Conservation (phyloP, 306 rosid species). For the Begonia fuchsioides region DNA sequence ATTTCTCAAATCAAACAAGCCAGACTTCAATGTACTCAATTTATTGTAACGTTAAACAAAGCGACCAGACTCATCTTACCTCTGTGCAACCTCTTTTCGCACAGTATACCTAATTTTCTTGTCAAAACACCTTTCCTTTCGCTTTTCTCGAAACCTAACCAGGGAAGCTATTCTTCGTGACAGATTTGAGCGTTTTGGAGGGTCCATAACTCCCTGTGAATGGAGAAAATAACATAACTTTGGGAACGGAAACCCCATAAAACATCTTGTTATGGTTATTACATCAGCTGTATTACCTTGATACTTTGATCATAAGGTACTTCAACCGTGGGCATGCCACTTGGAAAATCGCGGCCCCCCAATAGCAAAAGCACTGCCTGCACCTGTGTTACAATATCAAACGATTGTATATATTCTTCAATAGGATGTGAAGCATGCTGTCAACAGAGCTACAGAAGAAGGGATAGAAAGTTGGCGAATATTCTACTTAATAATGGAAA, state of each 20-base stretch:
- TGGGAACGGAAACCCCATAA: too few species aligned
- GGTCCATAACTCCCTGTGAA: conserved; percentile 38
- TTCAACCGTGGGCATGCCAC: conserved; percentile 42
- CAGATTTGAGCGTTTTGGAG: conserved; percentile 58
- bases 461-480: too few species aligned
- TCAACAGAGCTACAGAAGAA: too few species aligned
- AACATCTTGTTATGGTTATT: background rate
- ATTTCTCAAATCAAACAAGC: too few species aligned
- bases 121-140: conserved; percentile 95
- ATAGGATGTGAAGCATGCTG: too few species aligned
- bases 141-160: conserved; percentile 89
- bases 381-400: conserved; percentile 38
- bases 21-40: too few species aligned
- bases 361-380: conserved; percentile 86
- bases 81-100: conserved; percentile 94
- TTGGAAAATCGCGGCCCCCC: conserved; percentile 61
- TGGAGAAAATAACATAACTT: too few species aligned
- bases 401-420: background rate
- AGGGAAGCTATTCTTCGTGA: conserved; percentile 92
- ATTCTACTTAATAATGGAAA: too few species aligned
- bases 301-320: conserved; percentile 36
- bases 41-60: background rate
- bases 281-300: conserved; percentile 39
- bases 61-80: conserved; percentile 28
- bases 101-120: conserved; percentile 91